Percentiles rank a stretch among this genome's conserved stretches.
These are phyloP conservation scores for Pelargonium fulgidum DNA, from an alignment of 441 rosid genomes.

Conservation along the genomic window DNA sequence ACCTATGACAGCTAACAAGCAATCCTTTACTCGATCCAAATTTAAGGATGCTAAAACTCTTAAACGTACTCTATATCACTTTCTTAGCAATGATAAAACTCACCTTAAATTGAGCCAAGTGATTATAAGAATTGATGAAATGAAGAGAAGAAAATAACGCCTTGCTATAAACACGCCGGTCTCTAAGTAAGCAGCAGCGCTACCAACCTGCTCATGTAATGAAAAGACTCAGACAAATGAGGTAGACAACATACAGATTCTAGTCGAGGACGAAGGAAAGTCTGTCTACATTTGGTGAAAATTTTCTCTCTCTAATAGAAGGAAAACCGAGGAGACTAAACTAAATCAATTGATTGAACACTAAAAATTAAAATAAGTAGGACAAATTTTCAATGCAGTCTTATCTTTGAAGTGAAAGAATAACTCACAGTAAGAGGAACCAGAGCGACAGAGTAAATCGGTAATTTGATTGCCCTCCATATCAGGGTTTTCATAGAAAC, in stretches of 20 bases:
- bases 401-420: background rate
- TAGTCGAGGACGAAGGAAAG: too few species aligned
- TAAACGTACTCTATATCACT: background rate
- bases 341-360: too few species aligned
- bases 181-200: conserved; percentile 65
- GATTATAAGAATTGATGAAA: conserved; percentile 68
- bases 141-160: conserved; percentile 54
- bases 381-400: too few species aligned
- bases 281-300: too few species aligned
- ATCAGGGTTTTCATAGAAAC: conserved; percentile 49
- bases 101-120: conserved; percentile 87
- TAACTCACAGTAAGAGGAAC: conserved; percentile 77
- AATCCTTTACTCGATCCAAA: background rate
- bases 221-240: background rate
- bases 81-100: conserved; percentile 9
- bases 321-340: too few species aligned
- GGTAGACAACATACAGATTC: too few species aligned
- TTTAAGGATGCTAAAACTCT: conserved; percentile 1
- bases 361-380: too few species aligned
- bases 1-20: background rate
- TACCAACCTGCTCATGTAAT: conserved; percentile 47
- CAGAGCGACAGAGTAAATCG: conserved; percentile 79
- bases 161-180: conserved; percentile 44
- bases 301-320: too few species aligned
- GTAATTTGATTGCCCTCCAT: conserved; percentile 86